Conservation (phyloP, 2,329 filamentous ascomycete genomes). For the Trichophyton verrucosum region DNA sequence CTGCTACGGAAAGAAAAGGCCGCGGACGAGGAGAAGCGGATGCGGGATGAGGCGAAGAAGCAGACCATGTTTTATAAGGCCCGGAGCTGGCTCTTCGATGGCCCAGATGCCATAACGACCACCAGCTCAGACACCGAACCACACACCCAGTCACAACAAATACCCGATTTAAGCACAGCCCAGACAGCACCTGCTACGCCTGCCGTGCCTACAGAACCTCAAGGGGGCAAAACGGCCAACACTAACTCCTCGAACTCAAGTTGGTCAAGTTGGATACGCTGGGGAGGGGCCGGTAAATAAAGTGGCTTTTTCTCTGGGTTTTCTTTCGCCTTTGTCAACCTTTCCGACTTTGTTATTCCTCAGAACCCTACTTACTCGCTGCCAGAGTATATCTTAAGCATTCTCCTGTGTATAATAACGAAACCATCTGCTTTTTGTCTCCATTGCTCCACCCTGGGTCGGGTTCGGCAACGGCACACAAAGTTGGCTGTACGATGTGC, state of each 20-base stretch:
- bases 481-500: background rate
- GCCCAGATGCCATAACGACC: constrained; percentile 7
- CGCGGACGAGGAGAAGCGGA: constrained; percentile 30
- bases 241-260: background rate
- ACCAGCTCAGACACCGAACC: background rate
- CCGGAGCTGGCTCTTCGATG: constrained; percentile 29
- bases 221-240: background rate
- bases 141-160: background rate
- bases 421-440: background rate
- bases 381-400: background rate
- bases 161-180: background rate
- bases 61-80: constrained; percentile 28
- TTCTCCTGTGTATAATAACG: constrained; percentile 3
- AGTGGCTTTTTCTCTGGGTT: background rate
- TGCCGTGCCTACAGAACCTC: background rate
- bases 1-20: constrained; percentile 35
- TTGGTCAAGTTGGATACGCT: background rate
- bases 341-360: background rate
- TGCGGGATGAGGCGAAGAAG: constrained; percentile 29
- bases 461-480: background rate
- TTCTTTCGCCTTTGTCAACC: background rate
- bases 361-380: background rate
- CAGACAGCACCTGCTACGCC: background rate
- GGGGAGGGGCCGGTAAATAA: background rate
- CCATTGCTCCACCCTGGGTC: background rate